phyloP scores from a whole-genome alignment of 345 rosid species.

The Hirschfeldia incana region DNA sequence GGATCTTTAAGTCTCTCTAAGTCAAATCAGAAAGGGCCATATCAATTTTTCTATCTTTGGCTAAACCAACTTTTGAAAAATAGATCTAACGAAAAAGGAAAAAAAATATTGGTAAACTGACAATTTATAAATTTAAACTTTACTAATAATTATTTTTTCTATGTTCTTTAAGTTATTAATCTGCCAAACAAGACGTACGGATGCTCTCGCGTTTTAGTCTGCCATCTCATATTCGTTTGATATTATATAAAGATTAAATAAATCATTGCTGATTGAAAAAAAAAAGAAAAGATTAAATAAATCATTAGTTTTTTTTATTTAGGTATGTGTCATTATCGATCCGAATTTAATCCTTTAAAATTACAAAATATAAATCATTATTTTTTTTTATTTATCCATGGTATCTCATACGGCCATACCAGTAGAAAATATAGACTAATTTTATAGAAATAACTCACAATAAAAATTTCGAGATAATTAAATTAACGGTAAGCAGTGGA shows the following conservation, averaged over 20 bases:
- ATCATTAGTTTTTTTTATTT: too few relatives aligned
- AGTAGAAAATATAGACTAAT: too few relatives aligned
- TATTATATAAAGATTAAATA: not conserved
- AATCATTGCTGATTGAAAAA: not conserved
- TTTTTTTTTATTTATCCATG: too few relatives aligned
- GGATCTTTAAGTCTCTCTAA: not conserved
- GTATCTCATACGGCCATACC: too few relatives aligned
- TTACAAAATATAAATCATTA: too few relatives aligned
- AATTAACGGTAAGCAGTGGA: too few relatives aligned
- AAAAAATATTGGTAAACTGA: not conserved
- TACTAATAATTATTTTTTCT: slow-evolving; percentile 9
- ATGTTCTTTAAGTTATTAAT: slow-evolving; percentile 20
- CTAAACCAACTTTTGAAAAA: slow-evolving; percentile 31
- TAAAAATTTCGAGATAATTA: too few relatives aligned
- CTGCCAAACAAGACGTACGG: slow-evolving; percentile 31
- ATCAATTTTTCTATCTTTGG: slow-evolving; percentile 5
- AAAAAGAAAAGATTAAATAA: too few relatives aligned
- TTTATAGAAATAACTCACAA: too few relatives aligned
- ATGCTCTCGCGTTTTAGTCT: slow-evolving; percentile 7
- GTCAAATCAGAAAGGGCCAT: slow-evolving; percentile 11
- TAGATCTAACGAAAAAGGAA: not conserved
- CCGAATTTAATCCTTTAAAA: too few relatives aligned
- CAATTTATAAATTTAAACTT: slow-evolving; percentile 16
- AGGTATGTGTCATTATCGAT: too few relatives aligned
- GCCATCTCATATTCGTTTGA: not conserved